Base-by-base conservation (phyloP, 345 rosid genomes). In the Draba incana region DNA sequence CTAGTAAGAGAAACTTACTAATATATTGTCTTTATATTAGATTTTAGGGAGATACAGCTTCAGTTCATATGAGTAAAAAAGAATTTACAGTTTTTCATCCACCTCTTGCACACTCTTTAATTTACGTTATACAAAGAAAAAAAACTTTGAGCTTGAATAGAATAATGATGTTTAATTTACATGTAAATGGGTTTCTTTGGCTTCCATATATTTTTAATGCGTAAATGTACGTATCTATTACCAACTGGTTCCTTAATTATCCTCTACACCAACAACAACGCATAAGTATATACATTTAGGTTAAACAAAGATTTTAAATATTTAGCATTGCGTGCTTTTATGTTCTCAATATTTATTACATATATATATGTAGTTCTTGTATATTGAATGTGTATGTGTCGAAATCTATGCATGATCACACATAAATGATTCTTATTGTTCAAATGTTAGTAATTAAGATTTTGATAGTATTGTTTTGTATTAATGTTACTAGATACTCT, bases 1-100 rank as follows among this genome's bases (percentile, higher is more conserved):
- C 4, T 49, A 38, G 14, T 47, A 56, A 69, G 70, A 63, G 70
- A 75, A 75, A 75, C 78, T 68, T 75, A 68, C 68, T 44, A 39
- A 28, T 14, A 35, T 35, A 35, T 30, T 45, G 16, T 28, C 0
- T 71, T 14, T 37, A 69, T 59, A 41, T 58, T 5, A 33, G 2
- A 33, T 33, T 33, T 8, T 33, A 16, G 47, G 24, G 7, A 51
- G 20, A 30, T 57, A 52, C 51, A 35, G 56, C 42, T 72, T 57
- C 38, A 50, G 48, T 65, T 42, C 67, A 50, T 65, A 10, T 30
- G 65, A 64, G 65, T 50, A 15, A 55, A 35, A 5, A 55, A 13
- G 2, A 41, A 41, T 41, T 50, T 25, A 66, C 67, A 66, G 77
- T 59, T 73, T 66, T 35, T 66, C 66, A 66, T 65, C 58, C 66